Base-by-base conservation (phyloP, 345 rosid species). In the Cardiospermum halicacabum region DNA sequence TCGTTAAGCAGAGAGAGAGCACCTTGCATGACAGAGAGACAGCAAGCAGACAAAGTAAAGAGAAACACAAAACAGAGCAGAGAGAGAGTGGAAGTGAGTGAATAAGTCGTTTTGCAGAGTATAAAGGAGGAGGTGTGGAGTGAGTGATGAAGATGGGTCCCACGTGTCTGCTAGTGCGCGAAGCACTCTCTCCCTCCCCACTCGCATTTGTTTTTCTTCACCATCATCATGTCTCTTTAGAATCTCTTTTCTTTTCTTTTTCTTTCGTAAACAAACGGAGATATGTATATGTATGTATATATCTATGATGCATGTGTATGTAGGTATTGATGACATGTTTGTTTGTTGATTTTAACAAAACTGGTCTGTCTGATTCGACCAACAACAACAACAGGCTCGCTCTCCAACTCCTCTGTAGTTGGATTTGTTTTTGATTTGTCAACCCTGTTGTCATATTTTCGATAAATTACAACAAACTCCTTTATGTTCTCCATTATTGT, bases 131-230 rank as follows among this genome's bases (percentile, higher is more conserved):
- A 25, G 30, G 39, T 5, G 85, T 84, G 85, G 87, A 77, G 70
- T 68, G 69, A 76, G 81, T 85, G 90, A 85, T 85, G 85, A 84
- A 49, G 62, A 59, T 84, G 88, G 93, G 91, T 5, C 88, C 96
- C 80, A 55, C 62, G 45, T 85, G 96, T 89, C 88, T 80, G 73
- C 72, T 80, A 87, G 91, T 89, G 96, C 85, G 88, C 85, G 72
- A 60, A 77, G 84, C 92, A 89, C 86, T 81, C 82, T 70, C 53
- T 81, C 82, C 18, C 50, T 62, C 53, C 47, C 68, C 59, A 65
- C 70, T 53, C 51, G 36, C 58, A 48, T 37, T 31, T 30, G 1
- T 53, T 67, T 71, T 60, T 72, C 56, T 69, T 65, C 49, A 80
- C 56, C 80, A 82, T 25, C 75, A 74, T 72, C 79, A 72, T 80